Conservation (phyloP, 2,329 filamentous ascomycete species). For the Colletotrichum zoysiae region DNA sequence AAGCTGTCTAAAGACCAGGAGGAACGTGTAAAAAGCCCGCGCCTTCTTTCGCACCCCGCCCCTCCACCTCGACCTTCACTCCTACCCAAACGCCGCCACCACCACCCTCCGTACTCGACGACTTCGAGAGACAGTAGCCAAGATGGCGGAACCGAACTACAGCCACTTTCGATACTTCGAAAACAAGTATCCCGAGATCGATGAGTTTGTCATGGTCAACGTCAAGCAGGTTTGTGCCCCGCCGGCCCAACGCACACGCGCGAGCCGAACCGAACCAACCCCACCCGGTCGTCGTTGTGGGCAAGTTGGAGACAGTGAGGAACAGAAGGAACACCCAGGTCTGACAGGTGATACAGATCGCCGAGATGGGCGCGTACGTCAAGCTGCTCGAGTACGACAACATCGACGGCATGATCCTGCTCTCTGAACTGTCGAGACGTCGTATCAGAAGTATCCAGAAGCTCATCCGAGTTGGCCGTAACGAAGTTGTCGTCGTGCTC, state of each 20-base stretch:
- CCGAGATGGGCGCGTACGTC: slow-evolving; percentile 99
- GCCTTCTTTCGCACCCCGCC: slow-evolving; percentile 48
- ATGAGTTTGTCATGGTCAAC: slow-evolving; percentile 99
- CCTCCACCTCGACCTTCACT: slow-evolving; percentile 44
- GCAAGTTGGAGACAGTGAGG: not conserved
- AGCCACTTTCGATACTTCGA: slow-evolving; percentile 81
- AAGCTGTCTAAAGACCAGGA: slow-evolving; percentile 17
- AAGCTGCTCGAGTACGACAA: slow-evolving; percentile 99
- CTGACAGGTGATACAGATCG: slow-evolving; percentile 73
- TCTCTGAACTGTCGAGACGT: slow-evolving; percentile 96
- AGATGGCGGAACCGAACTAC: slow-evolving; percentile 95
- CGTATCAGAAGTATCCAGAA: slow-evolving; percentile 99
- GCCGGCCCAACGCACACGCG: slow-evolving; percentile 38
- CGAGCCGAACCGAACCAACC: slow-evolving; percentile 21
- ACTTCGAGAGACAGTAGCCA: slow-evolving; percentile 61
- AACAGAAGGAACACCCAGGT: slow-evolving; percentile 28
- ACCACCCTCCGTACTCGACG: slow-evolving; percentile 43
- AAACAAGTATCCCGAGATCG: slow-evolving; percentile 97
- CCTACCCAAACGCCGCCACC: slow-evolving; percentile 29
- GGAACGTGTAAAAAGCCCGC: slow-evolving; percentile 42
- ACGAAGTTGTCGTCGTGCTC: slow-evolving; percentile 98
- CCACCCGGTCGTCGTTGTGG: slow-evolving; percentile 11
- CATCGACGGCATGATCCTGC: slow-evolving; percentile 99
- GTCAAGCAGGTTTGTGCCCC: slow-evolving; percentile 84
- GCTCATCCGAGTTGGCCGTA: slow-evolving; percentile 96